phyloP scores from a whole-genome alignment of 768 basidiomycete species.

The Leccinum variicolor region DNA sequence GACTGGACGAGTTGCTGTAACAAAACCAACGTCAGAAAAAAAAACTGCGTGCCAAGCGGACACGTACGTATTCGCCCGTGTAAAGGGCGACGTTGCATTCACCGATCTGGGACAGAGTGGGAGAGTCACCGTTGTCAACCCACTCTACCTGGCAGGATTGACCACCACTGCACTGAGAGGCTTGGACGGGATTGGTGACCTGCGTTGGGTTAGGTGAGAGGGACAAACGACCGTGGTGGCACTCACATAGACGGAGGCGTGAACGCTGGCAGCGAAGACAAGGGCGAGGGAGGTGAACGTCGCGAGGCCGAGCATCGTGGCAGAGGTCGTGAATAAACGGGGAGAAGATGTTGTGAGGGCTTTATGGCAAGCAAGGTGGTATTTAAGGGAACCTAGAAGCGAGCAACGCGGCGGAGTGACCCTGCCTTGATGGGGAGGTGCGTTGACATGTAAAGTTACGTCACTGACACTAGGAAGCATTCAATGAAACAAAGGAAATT shows the following conservation, averaged over 20 bases:
- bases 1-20: slow-evolving; percentile 55
- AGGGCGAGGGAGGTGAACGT: slow-evolving; percentile 17
- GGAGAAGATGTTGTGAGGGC: not conserved
- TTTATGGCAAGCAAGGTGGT: not conserved
- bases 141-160: slow-evolving; percentile 54
- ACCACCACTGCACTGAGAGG: slow-evolving; percentile 50
- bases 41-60: not conserved
- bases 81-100: slow-evolving; percentile 54
- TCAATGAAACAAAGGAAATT: slow-evolving; percentile 13
- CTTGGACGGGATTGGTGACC: slow-evolving; percentile 45
- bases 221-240: accelerated
- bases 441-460: slow-evolving; percentile 1
- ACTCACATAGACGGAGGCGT: slow-evolving; percentile 21
- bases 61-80: slow-evolving; percentile 49
- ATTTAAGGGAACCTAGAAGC: slow-evolving; percentile 30
- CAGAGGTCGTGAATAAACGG: not conserved
- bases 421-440: slow-evolving; percentile 2
- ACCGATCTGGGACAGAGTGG: slow-evolving; percentile 50
- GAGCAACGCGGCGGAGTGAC: slow-evolving; percentile 13
- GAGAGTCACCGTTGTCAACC: slow-evolving; percentile 58
- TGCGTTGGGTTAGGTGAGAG: slow-evolving; percentile 16
- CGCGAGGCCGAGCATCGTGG: slow-evolving; percentile 12
- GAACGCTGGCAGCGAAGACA: slow-evolving; percentile 16
- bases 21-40: not conserved
- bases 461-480: not conserved